Evolutionary conservation across 2,329 filamentous ascomycete species (phyloP).

Genomic region (Beauveria asiatica): DNA sequence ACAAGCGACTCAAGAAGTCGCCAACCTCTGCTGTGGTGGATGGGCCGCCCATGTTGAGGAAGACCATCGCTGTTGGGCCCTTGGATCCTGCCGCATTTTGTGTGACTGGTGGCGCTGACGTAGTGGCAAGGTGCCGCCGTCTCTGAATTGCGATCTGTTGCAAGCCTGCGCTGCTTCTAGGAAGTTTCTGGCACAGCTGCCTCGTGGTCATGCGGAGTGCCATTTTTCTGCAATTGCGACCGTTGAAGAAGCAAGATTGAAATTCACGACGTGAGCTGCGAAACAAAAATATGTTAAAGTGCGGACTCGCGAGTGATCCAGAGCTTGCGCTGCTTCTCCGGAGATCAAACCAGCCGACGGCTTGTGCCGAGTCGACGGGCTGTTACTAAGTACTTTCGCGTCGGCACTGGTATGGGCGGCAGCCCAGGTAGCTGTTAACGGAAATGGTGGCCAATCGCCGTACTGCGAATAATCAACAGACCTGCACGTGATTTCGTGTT

Average conservation of each 20-base stretch:
- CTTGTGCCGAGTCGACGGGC: neutral
- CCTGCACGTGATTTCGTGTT: slow-evolving; percentile 10
- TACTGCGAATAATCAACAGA: neutral
- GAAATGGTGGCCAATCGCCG: neutral
- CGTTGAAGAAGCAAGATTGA: neutral
- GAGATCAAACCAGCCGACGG: slow-evolving; percentile 6
- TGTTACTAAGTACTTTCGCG: slow-evolving; percentile 4
- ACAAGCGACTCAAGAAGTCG: slow-evolving; percentile 81
- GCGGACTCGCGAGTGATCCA: neutral
- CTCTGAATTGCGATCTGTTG: slow-evolving; percentile 23
- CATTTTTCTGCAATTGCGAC: slow-evolving; percentile 21
- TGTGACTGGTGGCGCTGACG: slow-evolving; percentile 61
- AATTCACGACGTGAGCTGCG: neutral
- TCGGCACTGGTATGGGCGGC: too few species aligned
- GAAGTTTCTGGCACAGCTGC: slow-evolving; percentile 26
- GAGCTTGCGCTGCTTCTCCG: slow-evolving; percentile 3
- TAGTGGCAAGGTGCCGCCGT: slow-evolving; percentile 28
- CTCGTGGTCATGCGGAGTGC: slow-evolving; percentile 30
- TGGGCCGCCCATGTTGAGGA: slow-evolving; percentile 97
- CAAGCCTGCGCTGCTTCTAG: slow-evolving; percentile 16
- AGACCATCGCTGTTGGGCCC: slow-evolving; percentile 94
- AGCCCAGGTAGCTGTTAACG: neutral
- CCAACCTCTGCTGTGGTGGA: slow-evolving; percentile 81
- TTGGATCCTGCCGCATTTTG: slow-evolving; percentile 62
- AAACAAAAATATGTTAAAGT: neutral